A percentile compares a stretch with the other conserved stretches of the same genome.
Evolutionary conservation across 768 basidiomycete species (phyloP).

Genomic region (Serendipita indica): DNA sequence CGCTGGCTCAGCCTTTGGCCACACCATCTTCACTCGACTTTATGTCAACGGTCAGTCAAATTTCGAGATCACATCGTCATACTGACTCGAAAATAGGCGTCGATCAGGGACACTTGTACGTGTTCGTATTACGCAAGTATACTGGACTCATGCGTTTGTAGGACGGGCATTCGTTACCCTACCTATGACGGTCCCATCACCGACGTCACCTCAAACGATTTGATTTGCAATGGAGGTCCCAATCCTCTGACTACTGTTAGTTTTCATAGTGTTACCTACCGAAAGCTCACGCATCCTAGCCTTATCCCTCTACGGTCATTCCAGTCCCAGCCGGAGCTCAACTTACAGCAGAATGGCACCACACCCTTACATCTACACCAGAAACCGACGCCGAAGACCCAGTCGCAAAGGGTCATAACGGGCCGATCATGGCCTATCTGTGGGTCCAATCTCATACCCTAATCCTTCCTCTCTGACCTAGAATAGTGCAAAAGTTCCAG

Average conservation of each 20-base stretch:
- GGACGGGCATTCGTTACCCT: neutral
- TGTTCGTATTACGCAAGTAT: neutral
- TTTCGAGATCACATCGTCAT: no score
- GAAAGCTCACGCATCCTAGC: conserved; percentile 3
- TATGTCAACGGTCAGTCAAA: no score
- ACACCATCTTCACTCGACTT: neutral
- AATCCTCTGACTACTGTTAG: conserved; percentile 13
- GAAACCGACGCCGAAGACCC: conserved; percentile 31
- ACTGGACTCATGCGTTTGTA: neutral
- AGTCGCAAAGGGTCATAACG: conserved; percentile 38
- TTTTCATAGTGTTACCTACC: neutral
- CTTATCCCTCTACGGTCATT: conserved; percentile 14
- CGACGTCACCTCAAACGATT: conserved; percentile 1
- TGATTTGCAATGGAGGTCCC: conserved; percentile 15
- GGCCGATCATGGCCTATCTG: conserved; percentile 39
- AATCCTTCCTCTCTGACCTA: neutral
- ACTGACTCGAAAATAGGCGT: no score
- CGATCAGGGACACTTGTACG: neutral
- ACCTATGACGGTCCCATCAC: neutral
- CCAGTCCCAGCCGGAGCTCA: conserved; percentile 13
- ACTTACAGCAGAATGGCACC: conserved; percentile 15
- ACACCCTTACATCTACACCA: conserved; percentile 15
- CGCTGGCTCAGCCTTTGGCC: neutral
- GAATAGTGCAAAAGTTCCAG: conserved; percentile 30
- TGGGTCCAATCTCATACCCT: conserved; percentile 17